Evolutionary conservation across 306 rosid genomes (phyloP), one percentile per base, ranked within the genome.

Genomic region (Mimosa pudica): DNA sequence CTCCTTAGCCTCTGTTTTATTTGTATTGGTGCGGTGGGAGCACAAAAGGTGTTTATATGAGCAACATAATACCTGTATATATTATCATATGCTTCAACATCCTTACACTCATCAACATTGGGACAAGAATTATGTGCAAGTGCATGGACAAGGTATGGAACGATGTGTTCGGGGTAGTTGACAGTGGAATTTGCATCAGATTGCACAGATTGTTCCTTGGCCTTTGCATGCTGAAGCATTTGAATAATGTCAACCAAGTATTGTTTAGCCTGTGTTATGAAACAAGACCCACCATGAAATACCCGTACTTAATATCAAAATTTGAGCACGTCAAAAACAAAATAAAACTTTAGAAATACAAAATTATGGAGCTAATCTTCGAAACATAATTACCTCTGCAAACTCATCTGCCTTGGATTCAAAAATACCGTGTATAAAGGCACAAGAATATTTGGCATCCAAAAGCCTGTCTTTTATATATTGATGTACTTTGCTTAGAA

Each of bases 101-200:
- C 97, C 91, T 89, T 93, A 92, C 93, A 91, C 63, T 90, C 97
- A 62, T 93, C 99, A 82, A 91, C 79, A 71, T 89, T 79, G 66
- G 99, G 98, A 76, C 99, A 93, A 71, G 90, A 86, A 86, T 86
- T 90, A 85, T 93, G 97, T 80, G 99, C 98, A 86, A 96, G 91
- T 24, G 81, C 85, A 82, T 93, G 97, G 83, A 96, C 92, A 80
- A 96, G 79, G 87, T 87, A 88, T 45, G 97, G 93, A 58, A 96
- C 84, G 79, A 96, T 90, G 89, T 85, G 84, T 82, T 93, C 99
- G 42, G 99, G 98, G 83, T 88, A 91, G 75, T 86, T 77, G 68
- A 96, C 79, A 79, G 68, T 82, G 77, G 96, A 87, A 88, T 79
- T 90, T 44, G 90, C 80, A 88, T 96, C 94, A 47, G 89, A 86